Evolutionary conservation across 164 flowering plant species (phyloP).

Genomic region (Berberis thunbergii): DNA sequence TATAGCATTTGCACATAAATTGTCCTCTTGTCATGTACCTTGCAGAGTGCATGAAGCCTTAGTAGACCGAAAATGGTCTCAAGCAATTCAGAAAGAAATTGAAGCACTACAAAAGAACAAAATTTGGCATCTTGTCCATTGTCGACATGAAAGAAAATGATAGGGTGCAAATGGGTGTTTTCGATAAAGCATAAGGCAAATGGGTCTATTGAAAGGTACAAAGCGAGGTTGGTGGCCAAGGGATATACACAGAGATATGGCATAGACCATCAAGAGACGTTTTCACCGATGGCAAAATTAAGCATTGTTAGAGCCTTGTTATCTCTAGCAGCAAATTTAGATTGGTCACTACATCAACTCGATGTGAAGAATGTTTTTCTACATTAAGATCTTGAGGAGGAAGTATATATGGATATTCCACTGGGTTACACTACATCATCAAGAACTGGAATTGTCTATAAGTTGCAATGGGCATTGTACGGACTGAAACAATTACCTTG

Average conservation of each 20-base stretch:
- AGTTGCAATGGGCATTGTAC: too few species aligned
- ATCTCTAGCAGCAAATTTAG: neutral
- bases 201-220: neutral
- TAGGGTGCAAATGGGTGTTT: too few species aligned
- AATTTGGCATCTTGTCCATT: neutral
- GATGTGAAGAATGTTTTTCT: too few species aligned
- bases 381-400: too few species aligned
- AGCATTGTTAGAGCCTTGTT: neutral
- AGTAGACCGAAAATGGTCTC: neutral
- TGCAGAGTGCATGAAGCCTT: slow-evolving; percentile 2
- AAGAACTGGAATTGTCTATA: too few species aligned
- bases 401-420: too few species aligned
- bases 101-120: neutral
- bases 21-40: too few species aligned
- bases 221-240: neutral
- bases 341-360: too few species aligned
- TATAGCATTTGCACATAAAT: too few species aligned
- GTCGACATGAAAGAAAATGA: neutral
- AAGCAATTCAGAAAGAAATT: neutral
- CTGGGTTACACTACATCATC: too few species aligned
- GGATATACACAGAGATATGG: neutral
- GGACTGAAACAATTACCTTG: too few species aligned
- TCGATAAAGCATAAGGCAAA: neutral
- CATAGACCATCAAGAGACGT: neutral
- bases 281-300: neutral